Base-by-base conservation (phyloP, 1,284 basidiomycete genomes). In the Austroboletus rostrupii region DNA sequence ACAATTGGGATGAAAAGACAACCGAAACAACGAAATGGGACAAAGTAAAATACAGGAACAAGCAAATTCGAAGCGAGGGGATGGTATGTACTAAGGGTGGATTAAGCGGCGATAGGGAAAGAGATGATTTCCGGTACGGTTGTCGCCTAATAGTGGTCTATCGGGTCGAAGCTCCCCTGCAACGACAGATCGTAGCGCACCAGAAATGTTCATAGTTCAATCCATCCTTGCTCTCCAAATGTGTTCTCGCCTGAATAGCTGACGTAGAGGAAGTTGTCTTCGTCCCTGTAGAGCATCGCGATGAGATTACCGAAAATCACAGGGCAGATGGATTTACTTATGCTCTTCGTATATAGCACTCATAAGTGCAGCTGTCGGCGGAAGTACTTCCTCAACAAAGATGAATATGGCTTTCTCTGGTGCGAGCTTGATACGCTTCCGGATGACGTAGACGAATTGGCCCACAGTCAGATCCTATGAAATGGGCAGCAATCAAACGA, bases 321-420 rank as follows among this genome's bases (percentile, higher is more conserved):
- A 48, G 29, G 19, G 36, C 12, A 45, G n/a, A n/a, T 33, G 2
- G n/a, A 79, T 89, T 65, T 57, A 95, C 93, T 97, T 97, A 82
- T 99, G 96, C 73, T 99, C 97, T 72, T 99, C 97, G 68, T 99
- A 99, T 66, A 99, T 98, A 45, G 93, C 88, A 66, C 92, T 95
- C 97, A 99, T 99, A 46, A 98, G 78, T 7, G 97, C 96, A 19
- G 96, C 96, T 2, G 97, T 98, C 43, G 97, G 96, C 47, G 97
- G 97, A 37, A 99, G 81, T 50, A 99, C 93, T 70, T 99, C 97
- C 64, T 99, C 94, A 44, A 98, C 94, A 65, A 97, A 98, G 71
- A 98, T 97, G 76, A 97, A 98, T 74, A 98, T 98, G 31, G 97
- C 97, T 77, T 98, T 98, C 81, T 99, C 97, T 16, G 97, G 96